Base-by-base conservation (phyloP, 768 basidiomycete species). In the Collybiopsis luxurians region DNA sequence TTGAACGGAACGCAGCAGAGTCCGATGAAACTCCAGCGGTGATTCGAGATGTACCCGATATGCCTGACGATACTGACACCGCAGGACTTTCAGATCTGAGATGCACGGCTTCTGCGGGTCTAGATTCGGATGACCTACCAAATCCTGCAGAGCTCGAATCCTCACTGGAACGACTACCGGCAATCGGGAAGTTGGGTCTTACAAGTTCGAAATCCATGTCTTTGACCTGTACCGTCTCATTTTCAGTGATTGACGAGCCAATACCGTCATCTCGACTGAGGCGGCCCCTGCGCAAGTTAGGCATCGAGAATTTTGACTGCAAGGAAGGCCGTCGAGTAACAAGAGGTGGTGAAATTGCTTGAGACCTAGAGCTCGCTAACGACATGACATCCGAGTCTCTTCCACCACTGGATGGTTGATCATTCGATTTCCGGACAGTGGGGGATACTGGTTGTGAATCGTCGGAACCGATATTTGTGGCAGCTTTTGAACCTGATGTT, bases 171-270 rank as follows among this genome's bases (percentile, higher is more conserved):
- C 81, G 73, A 4, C 74, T 72, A 77, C 61, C 23, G 73, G 73
- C 10, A 36, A 34, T 21, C 0, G 80, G 71, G 11, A 87, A 59
- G n/a, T 71, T 76, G 0, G 90, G 90, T 23, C 81, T 76, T 31
- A 92, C 77, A 13, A 92, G 79, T 71, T 91, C 87, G 61, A 93
- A 92, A 61, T 92, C 90, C 77, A 85, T 86, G 65, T 92, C 87
- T 65, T 89, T 74, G 7, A 92, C 86, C 55, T 92, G 90, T 4
- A 91, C 77, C 1, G 81, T 83, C 61, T 88, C 82, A 39, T 80
- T 76, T 24, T 68, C 71, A 51, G 59, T 63, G 7, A 67, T 64
- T 5, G 52, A 56, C 5, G 69, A 66, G 2, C 53, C 59, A 3
- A 64, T 50, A 49, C 61, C 67, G 13, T 76, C 75, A 48, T 71